Evolutionary conservation across 2,329 filamentous ascomycete genomes (phyloP), one percentile per base, ranked within the genome.

Genomic region (Colletotrichum abscissum): DNA sequence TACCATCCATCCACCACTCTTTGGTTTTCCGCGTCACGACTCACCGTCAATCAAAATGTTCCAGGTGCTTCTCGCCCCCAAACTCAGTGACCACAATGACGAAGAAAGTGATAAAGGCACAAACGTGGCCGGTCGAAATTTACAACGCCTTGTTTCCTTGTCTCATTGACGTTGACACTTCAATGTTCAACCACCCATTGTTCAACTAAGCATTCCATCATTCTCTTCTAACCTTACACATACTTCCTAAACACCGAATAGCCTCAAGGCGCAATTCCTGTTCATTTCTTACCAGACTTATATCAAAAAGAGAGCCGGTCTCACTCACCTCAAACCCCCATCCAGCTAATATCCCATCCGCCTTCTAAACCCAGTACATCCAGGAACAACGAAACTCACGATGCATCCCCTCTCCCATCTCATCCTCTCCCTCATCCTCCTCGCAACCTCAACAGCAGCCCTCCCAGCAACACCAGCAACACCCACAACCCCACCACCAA

Each of bases 401-500:
- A 72, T 72, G 69, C 64, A 59, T 22, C 22, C 54, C 46, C 71
- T 57, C 56, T 66, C 55, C 0, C 35, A 59, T 28, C 64, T n/a
- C 42, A 16, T 67, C 59, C 28, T 71, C 63, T 26, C 63, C 1
- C 63, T 70, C 33, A 12, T 33, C 67, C 66, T 75, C 66, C 58
- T 75, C 59, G 70, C 70, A 12, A 28, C 66, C 16, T 26, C 56
- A 1, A 5, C 58, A 42, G 2, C 5, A 30, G 73, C 70, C 26
- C 70, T 75, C 26, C 73, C 73, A 9, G 67, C 66, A 49, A 62
- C 69, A 9, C 52, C 63, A 35, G 72, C 72, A 19, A 49, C 68
- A 16, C 68, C 63, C 24, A 64, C 63, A 30, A 24, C 22, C 28
- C 52, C 69, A 9, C 35, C 52, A 8, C 57, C 65, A 4, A 11